These are phyloP conservation scores for Mycosphaerella sp. DNA, from an alignment of 2,329 filamentous ascomycete genomes.

Conservation along the genomic window DNA sequence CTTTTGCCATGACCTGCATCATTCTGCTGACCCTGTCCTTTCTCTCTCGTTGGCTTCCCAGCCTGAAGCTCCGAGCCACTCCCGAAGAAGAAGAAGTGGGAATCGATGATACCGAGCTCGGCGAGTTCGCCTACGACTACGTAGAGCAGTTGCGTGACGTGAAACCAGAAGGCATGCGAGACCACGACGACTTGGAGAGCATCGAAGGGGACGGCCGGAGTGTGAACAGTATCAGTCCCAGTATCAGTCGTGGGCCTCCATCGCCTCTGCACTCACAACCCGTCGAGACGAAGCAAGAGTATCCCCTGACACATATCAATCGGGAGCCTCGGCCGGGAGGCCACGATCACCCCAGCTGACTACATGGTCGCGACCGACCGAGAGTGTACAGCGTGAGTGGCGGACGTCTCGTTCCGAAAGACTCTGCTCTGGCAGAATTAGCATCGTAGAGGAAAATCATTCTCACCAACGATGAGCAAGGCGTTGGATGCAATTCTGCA, in stretches of 20 bases:
- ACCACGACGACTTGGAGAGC: background rate
- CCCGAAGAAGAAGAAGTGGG: slow-evolving; percentile 77
- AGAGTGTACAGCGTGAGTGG: slow-evolving; percentile 5
- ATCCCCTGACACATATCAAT: slow-evolving; percentile 9
- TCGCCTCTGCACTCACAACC: slow-evolving; percentile 2
- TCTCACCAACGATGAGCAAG: background rate
- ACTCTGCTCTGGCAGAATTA: background rate
- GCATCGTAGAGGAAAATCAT: background rate
- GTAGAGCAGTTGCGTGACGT: slow-evolving; percentile 75
- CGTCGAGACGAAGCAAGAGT: slow-evolving; percentile 8
- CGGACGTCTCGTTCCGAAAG: background rate
- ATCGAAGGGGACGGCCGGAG: slow-evolving; percentile 5
- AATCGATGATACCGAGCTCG: slow-evolving; percentile 81
- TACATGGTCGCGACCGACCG: slow-evolving; percentile 2
- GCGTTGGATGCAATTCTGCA: background rate
- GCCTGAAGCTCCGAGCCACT: slow-evolving; percentile 63
- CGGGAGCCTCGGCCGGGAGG: background rate
- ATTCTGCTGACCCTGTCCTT: slow-evolving; percentile 58
- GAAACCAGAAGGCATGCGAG: slow-evolving; percentile 23
- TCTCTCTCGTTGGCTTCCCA: slow-evolving; percentile 70
- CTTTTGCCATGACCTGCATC: slow-evolving; percentile 67
- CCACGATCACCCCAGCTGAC: slow-evolving; percentile 1
- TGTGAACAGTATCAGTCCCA: background rate
- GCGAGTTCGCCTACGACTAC: slow-evolving; percentile 94
- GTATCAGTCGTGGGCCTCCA: slow-evolving; percentile 4